Evolutionary conservation across 345 rosid genomes (phyloP), one percentile per base, ranked within the genome.

Genomic region (Citrus australasica): DNA sequence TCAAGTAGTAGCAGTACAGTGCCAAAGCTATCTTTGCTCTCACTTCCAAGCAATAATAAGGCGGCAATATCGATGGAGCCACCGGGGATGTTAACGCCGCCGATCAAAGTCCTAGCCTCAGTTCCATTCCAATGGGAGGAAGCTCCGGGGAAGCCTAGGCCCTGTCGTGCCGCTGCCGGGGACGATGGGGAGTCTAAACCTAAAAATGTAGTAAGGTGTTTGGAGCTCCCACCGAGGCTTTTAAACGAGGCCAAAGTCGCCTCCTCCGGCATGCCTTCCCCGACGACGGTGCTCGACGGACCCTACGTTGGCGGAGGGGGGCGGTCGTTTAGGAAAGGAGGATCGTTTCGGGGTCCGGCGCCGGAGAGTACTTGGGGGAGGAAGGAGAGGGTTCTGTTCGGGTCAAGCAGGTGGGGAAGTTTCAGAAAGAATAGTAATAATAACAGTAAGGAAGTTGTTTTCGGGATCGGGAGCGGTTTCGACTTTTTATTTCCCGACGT

Each of bases 71-170:
- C 65, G 59, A 63, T 42, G 28, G 88, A 88, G 81, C 65, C 88
- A 14, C 80, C 91, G 2, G 91, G 89, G 13, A 55, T 60, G 83
- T 66, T 76, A 35, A 89, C 99, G 21, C 91, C 98, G 7, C 99
- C 98, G 11, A 76, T 91, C 68, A 82, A 88, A 27, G 42, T 84
- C 60, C 76, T 74, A 6, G 97, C 84, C 55, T 86, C 98, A 28
- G 73, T 95, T 35, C 99, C 99, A 11, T 95, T 95, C 64, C 83
- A 77, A 71, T 95, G 99, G 98, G 99, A 95, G 79, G 98, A 93
- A 83, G 97, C 87, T 13, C 99, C 98, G 0, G 99, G 99, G 13
- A 90, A 84, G 91, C 98, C 99, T 16, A 88, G 93, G 33, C 82
- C 81, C 1, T 5, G 38, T 5, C 14, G 51, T 46, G 40, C 40